A percentile compares a stretch with the other conserved stretches of the same genome.
Evolutionary conservation across 2,329 filamentous ascomycete species (phyloP).

Genomic region (Geosmithia flava): DNA sequence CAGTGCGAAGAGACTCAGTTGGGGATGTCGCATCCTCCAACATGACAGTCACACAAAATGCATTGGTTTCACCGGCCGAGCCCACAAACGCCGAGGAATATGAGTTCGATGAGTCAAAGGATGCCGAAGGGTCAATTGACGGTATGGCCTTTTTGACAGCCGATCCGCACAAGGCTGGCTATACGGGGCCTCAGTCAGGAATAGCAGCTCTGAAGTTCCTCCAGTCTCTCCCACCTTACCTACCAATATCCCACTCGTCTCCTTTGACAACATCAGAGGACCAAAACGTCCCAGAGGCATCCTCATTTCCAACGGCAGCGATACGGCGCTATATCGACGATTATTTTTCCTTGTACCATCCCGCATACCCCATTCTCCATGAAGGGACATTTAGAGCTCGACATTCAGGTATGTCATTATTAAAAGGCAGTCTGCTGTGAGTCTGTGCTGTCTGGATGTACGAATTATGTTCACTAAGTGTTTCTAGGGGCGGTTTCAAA

Average conservation of each 20-base stretch:
- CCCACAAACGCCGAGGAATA: conserved; percentile 2
- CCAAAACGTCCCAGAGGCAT: neutral
- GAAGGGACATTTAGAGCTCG: conserved; percentile 29
- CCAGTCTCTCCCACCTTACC: conserved; percentile 4
- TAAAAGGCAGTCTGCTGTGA: too few species aligned
- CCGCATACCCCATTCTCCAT: conserved; percentile 32
- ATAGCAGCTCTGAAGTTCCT: conserved; percentile 7
- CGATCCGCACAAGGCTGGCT: conserved; percentile 6
- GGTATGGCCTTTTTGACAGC: conserved; percentile 7
- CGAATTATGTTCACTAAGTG: neutral
- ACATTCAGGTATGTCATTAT: neutral
- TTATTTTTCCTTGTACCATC: conserved; percentile 31
- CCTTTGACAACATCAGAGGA: neutral
- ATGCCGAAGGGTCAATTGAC: conserved; percentile 14
- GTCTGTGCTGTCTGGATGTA: too few species aligned
- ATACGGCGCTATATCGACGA: conserved; percentile 15
- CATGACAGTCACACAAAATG: neutral
- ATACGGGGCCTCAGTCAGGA: conserved; percentile 7
- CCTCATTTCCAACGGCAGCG: neutral
- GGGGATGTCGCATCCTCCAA: neutral
- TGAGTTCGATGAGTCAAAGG: conserved; percentile 11
- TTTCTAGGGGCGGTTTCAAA: conserved; percentile 6
- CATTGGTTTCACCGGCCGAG: neutral
- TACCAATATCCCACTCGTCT: conserved; percentile 2
- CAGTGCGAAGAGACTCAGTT: neutral